Base-by-base conservation (phyloP, 371 early-diverging fungal species). In the Catenaria anguillulae region DNA sequence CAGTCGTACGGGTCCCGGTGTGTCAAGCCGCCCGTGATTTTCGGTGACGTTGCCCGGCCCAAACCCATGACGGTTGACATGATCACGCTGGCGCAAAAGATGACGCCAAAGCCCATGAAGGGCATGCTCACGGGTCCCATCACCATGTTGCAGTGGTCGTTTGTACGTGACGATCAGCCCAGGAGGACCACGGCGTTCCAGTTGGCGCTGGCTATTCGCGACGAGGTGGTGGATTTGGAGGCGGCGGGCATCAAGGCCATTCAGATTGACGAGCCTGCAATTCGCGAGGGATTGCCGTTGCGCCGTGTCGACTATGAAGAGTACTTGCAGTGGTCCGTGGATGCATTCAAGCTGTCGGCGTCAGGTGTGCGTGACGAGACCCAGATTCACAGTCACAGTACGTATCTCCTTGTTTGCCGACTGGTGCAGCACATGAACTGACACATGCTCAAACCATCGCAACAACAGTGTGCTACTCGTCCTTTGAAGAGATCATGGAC, bases 211-310 rank as follows among this genome's bases (percentile, higher is more conserved):
- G 97, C 96, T 64, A 86, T 96, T 70, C 90, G 93, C 70, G 88
- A 96, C 67, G 97, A 96, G 78, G 96, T 96, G 48, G 75, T 73
- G 43, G 97, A 96, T 67, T 77, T 96, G 52, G 97, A 96, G 74
- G 68, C 77, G 55, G 93, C 90, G 62, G 93, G 94, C 36, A 93
- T 93, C 72, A 80, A 82, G 65, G 86, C 84, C 63, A 92, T 96
- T 68, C 97, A 96, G 77, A 91, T 96, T 66, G 97, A 96, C 74
- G 97, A 96, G 75, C 95, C 97, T 42, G 97, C 97, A 66, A 91
- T 96, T 68, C 91, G 97, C 76, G 97, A 96, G 77, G 97, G 97
- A 68, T 79, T 97, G 37, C 95, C 97, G 23, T 84, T 97, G 68
- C 89, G 93, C 68, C 77, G 82, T 63, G 75, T 80, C 63, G 90